These are phyloP conservation scores for Phaeomoniella chlamydospora DNA, from an alignment of 2,329 filamentous ascomycete species.

Conservation along the genomic window DNA sequence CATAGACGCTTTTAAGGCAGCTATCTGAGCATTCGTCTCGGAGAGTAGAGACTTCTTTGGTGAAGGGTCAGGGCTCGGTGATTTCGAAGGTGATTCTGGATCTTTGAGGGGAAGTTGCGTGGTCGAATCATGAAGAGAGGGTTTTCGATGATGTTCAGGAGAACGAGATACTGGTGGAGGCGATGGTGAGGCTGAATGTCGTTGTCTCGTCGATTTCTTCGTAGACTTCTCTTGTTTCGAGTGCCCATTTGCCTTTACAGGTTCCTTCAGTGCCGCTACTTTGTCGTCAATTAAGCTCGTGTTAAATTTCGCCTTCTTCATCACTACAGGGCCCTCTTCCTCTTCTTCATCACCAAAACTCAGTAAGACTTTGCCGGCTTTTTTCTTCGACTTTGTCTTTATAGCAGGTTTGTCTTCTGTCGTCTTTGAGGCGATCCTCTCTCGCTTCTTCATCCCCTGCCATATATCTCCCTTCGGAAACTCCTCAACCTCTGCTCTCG, in stretches of 20 bases:
- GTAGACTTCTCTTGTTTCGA: constrained; percentile 4
- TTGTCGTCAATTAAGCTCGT: constrained; percentile 24
- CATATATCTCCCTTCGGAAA: constrained; percentile 27
- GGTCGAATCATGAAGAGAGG: constrained; percentile 24
- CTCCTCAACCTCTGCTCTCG: constrained; percentile 28
- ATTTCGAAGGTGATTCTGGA: constrained; percentile 23
- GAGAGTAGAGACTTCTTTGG: constrained; percentile 20
- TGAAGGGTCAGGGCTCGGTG: constrained; percentile 13
- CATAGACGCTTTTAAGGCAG: constrained; percentile 31
- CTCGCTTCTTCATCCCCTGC: constrained; percentile 21
- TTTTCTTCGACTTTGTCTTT: constrained; percentile 26
- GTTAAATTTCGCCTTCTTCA: constrained; percentile 33
- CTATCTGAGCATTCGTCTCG: constrained; percentile 25
- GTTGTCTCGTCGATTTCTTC: constrained; percentile 13
- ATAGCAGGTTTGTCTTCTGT: constrained; percentile 14
- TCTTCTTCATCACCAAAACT: constrained; percentile 32
- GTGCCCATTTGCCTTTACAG: constrained; percentile 2
- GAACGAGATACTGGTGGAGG: constrained; percentile 8
- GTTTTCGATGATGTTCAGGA: constrained; percentile 14
- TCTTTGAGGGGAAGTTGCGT: constrained; percentile 29
- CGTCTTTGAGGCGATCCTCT: constrained; percentile 15
- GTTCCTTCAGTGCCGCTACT: constrained; percentile 6
- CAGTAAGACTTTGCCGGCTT: constrained; percentile 26
- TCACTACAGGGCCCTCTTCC: constrained; percentile 16
- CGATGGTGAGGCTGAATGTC: constrained; percentile 18